phyloP scores from a whole-genome alignment of 2,329 filamentous ascomycete species.

The Cryoendolithus antarcticus region DNA sequence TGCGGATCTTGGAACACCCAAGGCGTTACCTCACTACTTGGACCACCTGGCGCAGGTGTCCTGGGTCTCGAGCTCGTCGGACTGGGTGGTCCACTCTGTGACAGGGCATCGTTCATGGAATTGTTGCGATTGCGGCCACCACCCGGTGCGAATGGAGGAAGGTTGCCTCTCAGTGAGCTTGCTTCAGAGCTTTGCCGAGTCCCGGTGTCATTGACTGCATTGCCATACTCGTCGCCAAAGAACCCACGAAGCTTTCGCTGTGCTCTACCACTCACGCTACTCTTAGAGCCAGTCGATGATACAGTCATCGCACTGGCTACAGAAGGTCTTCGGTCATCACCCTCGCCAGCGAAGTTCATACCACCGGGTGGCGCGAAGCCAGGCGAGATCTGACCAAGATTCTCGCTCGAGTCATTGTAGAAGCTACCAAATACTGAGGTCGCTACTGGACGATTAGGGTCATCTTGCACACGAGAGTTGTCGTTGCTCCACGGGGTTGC shows the following conservation, averaged over 20 bases:
- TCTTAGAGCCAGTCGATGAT: conserved; percentile 73
- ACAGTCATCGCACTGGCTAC: conserved; percentile 76
- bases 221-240: conserved; percentile 80
- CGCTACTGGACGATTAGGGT: conserved; percentile 25
- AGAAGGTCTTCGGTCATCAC: conserved; percentile 71
- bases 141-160: conserved; percentile 42
- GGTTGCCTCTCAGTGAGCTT: conserved; percentile 18
- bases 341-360: conserved; percentile 41
- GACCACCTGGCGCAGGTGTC: conserved; percentile 44
- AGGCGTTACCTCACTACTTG: conserved; percentile 80
- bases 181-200: conserved; percentile 53
- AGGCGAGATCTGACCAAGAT: conserved; percentile 56
- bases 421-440: conserved; percentile 45
- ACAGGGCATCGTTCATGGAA: conserved; percentile 57
- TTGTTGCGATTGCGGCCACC: conserved; percentile 60
- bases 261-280: conserved; percentile 52
- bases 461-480: conserved; percentile 5
- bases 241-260: conserved; percentile 86
- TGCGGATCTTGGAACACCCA: conserved; percentile 66
- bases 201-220: conserved; percentile 35
- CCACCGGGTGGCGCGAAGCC: conserved; percentile 47
- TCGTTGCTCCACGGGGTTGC: conserved; percentile 36
- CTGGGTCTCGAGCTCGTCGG: conserved; percentile 65
- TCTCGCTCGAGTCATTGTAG: conserved; percentile 65
- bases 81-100: conserved; percentile 48